These are phyloP conservation scores for Epichloe brachyelytri DNA, from an alignment of 2,329 filamentous ascomycete genomes.

Conservation along the genomic window DNA sequence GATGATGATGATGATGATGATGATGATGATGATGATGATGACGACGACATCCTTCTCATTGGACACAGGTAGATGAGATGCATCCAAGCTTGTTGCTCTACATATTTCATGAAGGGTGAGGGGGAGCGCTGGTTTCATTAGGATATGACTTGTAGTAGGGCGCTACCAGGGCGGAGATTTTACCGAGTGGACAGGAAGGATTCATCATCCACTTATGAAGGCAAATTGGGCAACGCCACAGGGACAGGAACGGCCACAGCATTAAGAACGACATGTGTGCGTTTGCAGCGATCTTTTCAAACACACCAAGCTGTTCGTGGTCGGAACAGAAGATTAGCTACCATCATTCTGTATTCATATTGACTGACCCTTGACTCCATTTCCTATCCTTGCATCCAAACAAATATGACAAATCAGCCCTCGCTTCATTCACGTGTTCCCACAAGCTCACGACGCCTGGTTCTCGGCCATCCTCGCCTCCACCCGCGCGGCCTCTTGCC, in stretches of 20 bases:
- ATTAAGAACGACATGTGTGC: background rate
- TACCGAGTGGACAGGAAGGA: background rate
- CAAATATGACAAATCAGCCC: background rate
- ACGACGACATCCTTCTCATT: slow-evolving; percentile 36
- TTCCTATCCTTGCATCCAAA: background rate
- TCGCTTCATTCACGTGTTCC: background rate
- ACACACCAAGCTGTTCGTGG: background rate
- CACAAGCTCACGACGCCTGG: background rate
- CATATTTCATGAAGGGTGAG: background rate
- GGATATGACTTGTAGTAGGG: background rate
- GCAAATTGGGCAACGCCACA: background rate
- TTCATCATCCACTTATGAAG: background rate
- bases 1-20: slow-evolving; percentile 19
- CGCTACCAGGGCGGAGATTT: background rate
- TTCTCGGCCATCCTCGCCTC: slow-evolving; percentile 19
- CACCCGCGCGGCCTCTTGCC: slow-evolving; percentile 40
- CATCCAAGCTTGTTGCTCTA: background rate
- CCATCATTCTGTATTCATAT: background rate
- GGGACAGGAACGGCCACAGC: background rate
- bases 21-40: slow-evolving; percentile 27
- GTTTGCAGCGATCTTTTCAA: background rate
- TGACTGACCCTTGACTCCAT: background rate
- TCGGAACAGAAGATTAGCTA: background rate
- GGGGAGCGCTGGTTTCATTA: background rate
- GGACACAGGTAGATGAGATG: slow-evolving; percentile 31